Percentiles rank a stretch among this genome's conserved stretches.
Evolutionary conservation across 192 early-diverging fungal genomes (phyloP).

Genomic region (Backusella sp.): DNA sequence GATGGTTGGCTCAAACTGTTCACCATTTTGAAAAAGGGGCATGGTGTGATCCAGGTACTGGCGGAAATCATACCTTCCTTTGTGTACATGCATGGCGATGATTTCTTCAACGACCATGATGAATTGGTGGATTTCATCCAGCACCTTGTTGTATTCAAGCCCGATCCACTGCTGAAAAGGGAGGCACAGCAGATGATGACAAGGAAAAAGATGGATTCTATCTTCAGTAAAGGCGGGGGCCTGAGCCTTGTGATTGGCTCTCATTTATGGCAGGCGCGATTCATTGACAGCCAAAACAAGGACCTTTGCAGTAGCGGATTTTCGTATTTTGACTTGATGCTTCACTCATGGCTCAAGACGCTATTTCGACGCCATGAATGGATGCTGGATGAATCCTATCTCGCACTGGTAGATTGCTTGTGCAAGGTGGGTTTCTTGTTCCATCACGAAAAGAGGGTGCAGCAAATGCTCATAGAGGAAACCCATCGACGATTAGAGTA

Average conservation of each 20-base stretch:
- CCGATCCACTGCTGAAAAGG: constrained; percentile 34
- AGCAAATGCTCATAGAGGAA: constrained; percentile 13
- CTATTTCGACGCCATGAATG: constrained; percentile 24
- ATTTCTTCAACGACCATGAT: constrained; percentile 29
- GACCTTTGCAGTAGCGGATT: constrained; percentile 22
- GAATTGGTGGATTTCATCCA: constrained; percentile 25
- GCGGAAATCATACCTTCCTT: constrained; percentile 30
- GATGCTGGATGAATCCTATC: constrained; percentile 19
- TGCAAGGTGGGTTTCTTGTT: constrained; percentile 15
- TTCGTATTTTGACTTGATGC: constrained; percentile 31
- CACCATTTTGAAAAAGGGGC: constrained; percentile 32
- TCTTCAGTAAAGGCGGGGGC: not conserved
- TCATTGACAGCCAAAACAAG: constrained; percentile 26
- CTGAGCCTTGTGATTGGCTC: constrained; percentile 25
- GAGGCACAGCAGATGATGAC: not conserved
- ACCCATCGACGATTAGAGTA: not conserved
- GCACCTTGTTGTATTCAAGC: constrained; percentile 33
- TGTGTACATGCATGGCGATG: constrained; percentile 39
- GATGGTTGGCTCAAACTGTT: constrained; percentile 44
- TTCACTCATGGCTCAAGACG: constrained; percentile 33
- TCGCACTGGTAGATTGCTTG: constrained; percentile 21
- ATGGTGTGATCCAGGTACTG: constrained; percentile 25
- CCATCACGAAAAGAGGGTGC: not conserved
- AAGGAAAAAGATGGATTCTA: not conserved
- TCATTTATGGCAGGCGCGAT: constrained; percentile 29